Evolutionary conservation across 345 rosid genomes (phyloP).

Genomic region (Ceriops zippeliana): DNA sequence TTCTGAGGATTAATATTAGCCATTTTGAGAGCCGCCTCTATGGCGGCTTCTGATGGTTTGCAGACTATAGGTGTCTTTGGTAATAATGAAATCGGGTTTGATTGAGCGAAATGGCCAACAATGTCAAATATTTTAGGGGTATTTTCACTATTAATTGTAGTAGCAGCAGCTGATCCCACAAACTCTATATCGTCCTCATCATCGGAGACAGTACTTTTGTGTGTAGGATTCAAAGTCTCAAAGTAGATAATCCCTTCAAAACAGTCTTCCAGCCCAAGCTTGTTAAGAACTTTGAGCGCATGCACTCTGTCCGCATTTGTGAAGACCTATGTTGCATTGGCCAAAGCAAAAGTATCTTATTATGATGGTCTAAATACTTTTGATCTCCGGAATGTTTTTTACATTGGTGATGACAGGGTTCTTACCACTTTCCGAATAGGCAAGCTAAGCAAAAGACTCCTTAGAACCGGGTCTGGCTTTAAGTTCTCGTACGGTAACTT

Average conservation of each 20-base stretch:
- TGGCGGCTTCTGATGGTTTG: slow-evolving; percentile 66
- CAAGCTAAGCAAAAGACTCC: slow-evolving; percentile 66
- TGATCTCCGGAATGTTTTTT: neutral
- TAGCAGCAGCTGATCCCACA: slow-evolving; percentile 26
- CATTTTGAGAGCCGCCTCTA: slow-evolving; percentile 52
- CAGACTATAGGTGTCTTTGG: slow-evolving; percentile 76
- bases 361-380: neutral
- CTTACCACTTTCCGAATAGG: slow-evolving; percentile 86
- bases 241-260: slow-evolving; percentile 94
- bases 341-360: neutral
- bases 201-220: slow-evolving; percentile 38
- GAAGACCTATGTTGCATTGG: slow-evolving; percentile 50
- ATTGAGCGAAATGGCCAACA: slow-evolving; percentile 42
- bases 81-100: slow-evolving; percentile 30
- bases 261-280: slow-evolving; percentile 81
- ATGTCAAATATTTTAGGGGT: slow-evolving; percentile 55
- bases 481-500: slow-evolving; percentile 85
- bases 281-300: slow-evolving; percentile 59
- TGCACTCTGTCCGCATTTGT: slow-evolving; percentile 87
- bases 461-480: slow-evolving; percentile 76
- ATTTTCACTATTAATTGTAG: neutral
- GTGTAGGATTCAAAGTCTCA: slow-evolving; percentile 71
- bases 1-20: slow-evolving; percentile 63
- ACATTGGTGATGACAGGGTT: slow-evolving; percentile 3
- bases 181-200: slow-evolving; percentile 50